phyloP scores from a whole-genome alignment of 768 basidiomycete species.

The Boletus coccyginus region DNA sequence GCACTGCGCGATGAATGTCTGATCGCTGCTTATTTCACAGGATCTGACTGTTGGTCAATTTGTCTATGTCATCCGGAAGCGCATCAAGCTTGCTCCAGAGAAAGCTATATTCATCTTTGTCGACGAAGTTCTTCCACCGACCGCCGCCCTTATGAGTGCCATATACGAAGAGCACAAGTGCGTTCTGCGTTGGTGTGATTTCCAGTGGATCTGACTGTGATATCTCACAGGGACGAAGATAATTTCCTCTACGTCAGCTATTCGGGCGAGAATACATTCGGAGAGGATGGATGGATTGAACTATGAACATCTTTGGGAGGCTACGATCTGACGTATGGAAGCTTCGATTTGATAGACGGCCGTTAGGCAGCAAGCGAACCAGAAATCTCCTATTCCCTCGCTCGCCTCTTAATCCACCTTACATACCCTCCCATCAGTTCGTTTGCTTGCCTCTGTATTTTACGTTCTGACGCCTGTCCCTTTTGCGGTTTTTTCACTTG shows the following conservation, averaged over 20 bases:
- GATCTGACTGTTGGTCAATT: constrained; percentile 98
- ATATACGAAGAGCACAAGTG: constrained; percentile 99
- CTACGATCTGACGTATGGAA: constrained; percentile 22
- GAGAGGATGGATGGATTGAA: constrained; percentile 38
- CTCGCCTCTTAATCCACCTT: constrained; percentile 15
- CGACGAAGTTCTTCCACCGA: constrained; percentile 96
- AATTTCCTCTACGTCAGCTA: constrained; percentile 99
- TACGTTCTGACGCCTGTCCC: constrained; percentile 19
- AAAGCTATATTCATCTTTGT: constrained; percentile 99
- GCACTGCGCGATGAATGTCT: constrained; percentile 22
- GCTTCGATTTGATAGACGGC: constrained; percentile 25
- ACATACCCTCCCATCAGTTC: constrained; percentile 26
- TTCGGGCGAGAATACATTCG: constrained; percentile 98
- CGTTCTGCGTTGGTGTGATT: constrained; percentile 31
- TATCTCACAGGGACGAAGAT: constrained; percentile 82
- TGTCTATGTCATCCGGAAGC: constrained; percentile 99
- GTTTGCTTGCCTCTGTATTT: constrained; percentile 29
- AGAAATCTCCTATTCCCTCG: constrained; percentile 9
- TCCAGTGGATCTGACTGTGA: constrained; percentile 25
- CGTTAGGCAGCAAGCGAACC: constrained; percentile 27
- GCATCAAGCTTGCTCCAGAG: constrained; percentile 99
- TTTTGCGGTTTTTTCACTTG: constrained; percentile 2
- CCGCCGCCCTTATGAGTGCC: constrained; percentile 96
- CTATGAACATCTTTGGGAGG: constrained; percentile 25
- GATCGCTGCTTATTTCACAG: constrained; percentile 40